phyloP scores from a whole-genome alignment of 768 basidiomycete species.

The Naganishia randhawae region DNA sequence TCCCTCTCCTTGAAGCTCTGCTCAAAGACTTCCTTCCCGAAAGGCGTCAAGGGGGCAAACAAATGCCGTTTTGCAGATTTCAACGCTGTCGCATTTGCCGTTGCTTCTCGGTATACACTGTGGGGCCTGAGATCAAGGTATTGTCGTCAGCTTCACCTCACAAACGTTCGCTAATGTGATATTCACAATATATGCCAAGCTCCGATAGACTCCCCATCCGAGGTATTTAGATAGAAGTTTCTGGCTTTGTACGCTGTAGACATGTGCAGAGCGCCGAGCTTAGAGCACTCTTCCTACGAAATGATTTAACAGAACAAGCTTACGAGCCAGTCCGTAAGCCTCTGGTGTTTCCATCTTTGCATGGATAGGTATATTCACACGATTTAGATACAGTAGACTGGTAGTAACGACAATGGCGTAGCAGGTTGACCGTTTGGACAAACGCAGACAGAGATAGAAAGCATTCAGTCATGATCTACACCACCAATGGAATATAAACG shows the following conservation, averaged over 20 bases:
- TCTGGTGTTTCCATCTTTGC: slow-evolving; percentile 68
- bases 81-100: neutral
- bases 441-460: neutral
- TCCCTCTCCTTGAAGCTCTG: slow-evolving; percentile 61
- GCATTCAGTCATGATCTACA: slow-evolving; percentile 21
- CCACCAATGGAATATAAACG: slow-evolving; percentile 11
- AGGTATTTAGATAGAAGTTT: slow-evolving; percentile 66
- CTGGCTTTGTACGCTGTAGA: slow-evolving; percentile 68
- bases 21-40: slow-evolving; percentile 54
- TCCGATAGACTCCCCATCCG: slow-evolving; percentile 75
- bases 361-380: slow-evolving; percentile 61
- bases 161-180: too few relatives aligned
- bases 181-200: slow-evolving; percentile 48
- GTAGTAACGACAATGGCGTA: neutral
- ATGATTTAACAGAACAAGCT: slow-evolving; percentile 33
- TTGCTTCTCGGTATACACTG: slow-evolving; percentile 38
- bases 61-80: slow-evolving; percentile 26
- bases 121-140: slow-evolving; percentile 54
- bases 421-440: neutral
- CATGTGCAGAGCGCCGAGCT: neutral
- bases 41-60: slow-evolving; percentile 49
- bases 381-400: slow-evolving; percentile 65
- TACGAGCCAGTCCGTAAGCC: slow-evolving; percentile 75
- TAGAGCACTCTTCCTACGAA: neutral
- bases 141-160: too few relatives aligned